A percentile compares a stretch with the other conserved stretches of the same genome.
Evolutionary conservation across 306 rosid genomes (phyloP).

Genomic region (Quercus glauca): DNA sequence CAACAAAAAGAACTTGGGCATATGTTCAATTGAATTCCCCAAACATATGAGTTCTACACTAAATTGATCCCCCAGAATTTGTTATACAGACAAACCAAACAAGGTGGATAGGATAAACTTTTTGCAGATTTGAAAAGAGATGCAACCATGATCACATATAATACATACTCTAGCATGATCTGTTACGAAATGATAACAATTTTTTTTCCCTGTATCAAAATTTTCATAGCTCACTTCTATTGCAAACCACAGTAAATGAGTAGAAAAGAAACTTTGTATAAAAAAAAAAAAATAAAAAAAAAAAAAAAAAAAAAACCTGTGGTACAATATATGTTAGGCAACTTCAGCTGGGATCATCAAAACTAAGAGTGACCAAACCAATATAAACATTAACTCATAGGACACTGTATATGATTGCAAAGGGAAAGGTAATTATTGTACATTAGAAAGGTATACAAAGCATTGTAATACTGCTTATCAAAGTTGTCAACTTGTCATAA

Average conservation of each 20-base stretch:
- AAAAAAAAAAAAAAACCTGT: background rate
- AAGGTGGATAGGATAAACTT: background rate
- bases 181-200: background rate
- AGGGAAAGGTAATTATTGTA: background rate
- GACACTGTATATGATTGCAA: background rate
- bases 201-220: background rate
- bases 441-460: conserved; percentile 13
- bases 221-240: background rate
- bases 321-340: background rate
- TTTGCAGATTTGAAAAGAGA: background rate
- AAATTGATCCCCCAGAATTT: background rate
- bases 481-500: background rate
- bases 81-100: background rate
- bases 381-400: background rate
- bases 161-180: background rate
- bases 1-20: background rate
- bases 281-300: too few species aligned
- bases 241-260: background rate
- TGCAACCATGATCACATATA: background rate
- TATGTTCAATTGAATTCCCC: background rate
- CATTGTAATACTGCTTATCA: conserved; percentile 4
- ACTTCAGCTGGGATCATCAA: background rate
- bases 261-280: background rate
- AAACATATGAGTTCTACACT: background rate
- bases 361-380: background rate